Conservation (phyloP, 2,329 filamentous ascomycete species). For the Botryotinia convoluta region DNA sequence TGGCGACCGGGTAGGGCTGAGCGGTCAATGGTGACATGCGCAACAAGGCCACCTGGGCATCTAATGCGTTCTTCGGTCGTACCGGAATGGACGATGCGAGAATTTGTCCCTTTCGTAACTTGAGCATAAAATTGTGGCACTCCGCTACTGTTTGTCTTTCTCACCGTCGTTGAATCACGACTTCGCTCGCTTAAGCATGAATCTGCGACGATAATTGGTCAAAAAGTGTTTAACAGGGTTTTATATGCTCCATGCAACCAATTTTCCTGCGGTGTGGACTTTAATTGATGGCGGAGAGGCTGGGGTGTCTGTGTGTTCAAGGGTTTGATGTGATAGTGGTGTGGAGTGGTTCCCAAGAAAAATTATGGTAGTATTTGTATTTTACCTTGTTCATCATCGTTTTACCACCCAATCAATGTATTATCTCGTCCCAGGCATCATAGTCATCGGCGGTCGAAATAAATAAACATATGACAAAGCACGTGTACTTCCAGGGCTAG, state of each 20-base stretch:
- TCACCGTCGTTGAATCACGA: slow-evolving; percentile 24
- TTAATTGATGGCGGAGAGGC: slow-evolving; percentile 22
- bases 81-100: slow-evolving; percentile 11
- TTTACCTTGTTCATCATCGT: background rate
- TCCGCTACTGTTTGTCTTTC: slow-evolving; percentile 16
- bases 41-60: slow-evolving; percentile 9
- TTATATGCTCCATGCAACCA: slow-evolving; percentile 15
- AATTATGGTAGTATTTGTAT: slow-evolving; percentile 6
- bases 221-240: slow-evolving; percentile 20
- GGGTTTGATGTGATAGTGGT: slow-evolving; percentile 13
- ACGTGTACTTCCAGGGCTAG: slow-evolving; percentile 24
- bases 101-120: background rate
- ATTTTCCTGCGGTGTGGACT: slow-evolving; percentile 25
- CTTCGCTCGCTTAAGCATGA: slow-evolving; percentile 20
- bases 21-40: slow-evolving; percentile 22
- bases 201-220: slow-evolving; percentile 16
- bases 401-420: slow-evolving; percentile 11
- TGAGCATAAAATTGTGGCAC: slow-evolving; percentile 3
- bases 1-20: slow-evolving; percentile 32
- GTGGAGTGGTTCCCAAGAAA: slow-evolving; percentile 19
- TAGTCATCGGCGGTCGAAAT: slow-evolving; percentile 13
- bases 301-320: slow-evolving; percentile 8
- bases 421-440: slow-evolving; percentile 7
- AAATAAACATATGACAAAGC: slow-evolving; percentile 37
- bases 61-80: slow-evolving; percentile 16